Evolutionary conservation across 768 basidiomycete genomes (phyloP), one percentile per base, ranked within the genome.

Genomic region (Kockovaella imperatae): DNA sequence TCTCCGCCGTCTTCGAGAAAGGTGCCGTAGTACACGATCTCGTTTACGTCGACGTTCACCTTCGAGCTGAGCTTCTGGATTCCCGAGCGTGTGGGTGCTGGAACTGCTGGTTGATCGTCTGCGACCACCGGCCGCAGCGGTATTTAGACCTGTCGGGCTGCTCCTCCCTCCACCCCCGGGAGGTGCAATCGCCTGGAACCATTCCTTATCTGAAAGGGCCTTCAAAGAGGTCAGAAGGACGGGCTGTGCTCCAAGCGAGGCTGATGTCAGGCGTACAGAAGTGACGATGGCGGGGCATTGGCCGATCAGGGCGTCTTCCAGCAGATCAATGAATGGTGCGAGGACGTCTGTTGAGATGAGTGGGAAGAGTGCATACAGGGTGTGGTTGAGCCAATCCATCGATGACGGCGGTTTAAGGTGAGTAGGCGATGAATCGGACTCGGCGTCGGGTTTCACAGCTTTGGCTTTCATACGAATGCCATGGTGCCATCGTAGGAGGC

Each of bases 251-350:
- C 72, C 72, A 4, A 71, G 51, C 3, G 59, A 48, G 1, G 70
- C 53, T 3, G 65, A 62, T 7, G 56, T 57, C 14, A 73, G 52
- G 5, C 72, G 52, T 14, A 70, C 68, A 0, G 65, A 72, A 6
- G 63, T 69, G 18, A 71, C 56, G 1, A 68, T 50, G 1, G 69
- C 67, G n/a, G 69, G 69, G 3, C 67, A 59, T 42, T 71, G 69
- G 17, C 54, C 50, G 8, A 62, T 49, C 24, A 73, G 48, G 1
- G 69, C 68, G 42, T 73, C 72, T 48, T 73, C 72, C 34, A 73
- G 46, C 2, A 73, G 55, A 49, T 73, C 72, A 20, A 73, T 64
- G 30, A 71, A 68, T 2, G 72, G 72, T 10, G 59, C 61, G 14
- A 71, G 53, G 8, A 71, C 51, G 36, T 71, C 69, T 5, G 67